A percentile compares a stretch with the other conserved stretches of the same genome.
phyloP scores from a whole-genome alignment of 768 basidiomycete genomes.

The Paxillus ammoniavirescens region DNA sequence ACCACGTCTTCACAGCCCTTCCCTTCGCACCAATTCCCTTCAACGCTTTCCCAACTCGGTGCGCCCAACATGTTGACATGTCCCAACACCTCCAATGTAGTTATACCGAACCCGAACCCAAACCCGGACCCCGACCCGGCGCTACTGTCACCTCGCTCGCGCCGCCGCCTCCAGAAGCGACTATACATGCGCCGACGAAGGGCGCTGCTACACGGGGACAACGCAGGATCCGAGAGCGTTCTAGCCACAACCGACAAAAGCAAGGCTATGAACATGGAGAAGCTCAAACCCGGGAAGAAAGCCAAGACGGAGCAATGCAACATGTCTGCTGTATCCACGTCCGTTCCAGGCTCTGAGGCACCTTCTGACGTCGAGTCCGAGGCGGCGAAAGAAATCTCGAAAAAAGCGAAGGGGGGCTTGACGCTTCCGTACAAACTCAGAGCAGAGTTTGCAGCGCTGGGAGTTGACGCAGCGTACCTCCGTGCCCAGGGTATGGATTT shows the following conservation, averaged over 20 bases:
- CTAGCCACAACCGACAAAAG: background rate
- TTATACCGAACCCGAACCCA: background rate
- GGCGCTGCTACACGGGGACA: constrained; percentile 44
- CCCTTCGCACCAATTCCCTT: background rate
- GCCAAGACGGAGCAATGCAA: constrained; percentile 1
- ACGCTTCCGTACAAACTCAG: constrained; percentile 47
- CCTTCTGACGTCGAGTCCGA: constrained; percentile 7
- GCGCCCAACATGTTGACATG: background rate
- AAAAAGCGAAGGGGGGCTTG: constrained; percentile 32
- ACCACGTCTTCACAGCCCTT: background rate
- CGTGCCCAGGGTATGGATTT: constrained; percentile 41
- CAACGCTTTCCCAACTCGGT: background rate
- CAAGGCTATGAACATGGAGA: constrained; percentile 4
- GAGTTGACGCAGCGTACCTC: constrained; percentile 46
- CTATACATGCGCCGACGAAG: constrained; percentile 74
- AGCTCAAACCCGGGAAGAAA: constrained; percentile 41
- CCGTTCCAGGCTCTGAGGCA: constrained; percentile 5
- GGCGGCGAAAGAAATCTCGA: constrained; percentile 2
- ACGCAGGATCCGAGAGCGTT: constrained; percentile 1
- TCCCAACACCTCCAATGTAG: background rate
- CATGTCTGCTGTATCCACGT: constrained; percentile 5
- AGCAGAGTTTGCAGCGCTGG: constrained; percentile 39
- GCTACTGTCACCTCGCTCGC: constrained; percentile 45
- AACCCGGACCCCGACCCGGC: constrained; percentile 16
- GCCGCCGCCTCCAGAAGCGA: constrained; percentile 58